These are phyloP conservation scores for Pestalotiopsis sp. DNA, from an alignment of 2,329 filamentous ascomycete species.

Conservation along the genomic window DNA sequence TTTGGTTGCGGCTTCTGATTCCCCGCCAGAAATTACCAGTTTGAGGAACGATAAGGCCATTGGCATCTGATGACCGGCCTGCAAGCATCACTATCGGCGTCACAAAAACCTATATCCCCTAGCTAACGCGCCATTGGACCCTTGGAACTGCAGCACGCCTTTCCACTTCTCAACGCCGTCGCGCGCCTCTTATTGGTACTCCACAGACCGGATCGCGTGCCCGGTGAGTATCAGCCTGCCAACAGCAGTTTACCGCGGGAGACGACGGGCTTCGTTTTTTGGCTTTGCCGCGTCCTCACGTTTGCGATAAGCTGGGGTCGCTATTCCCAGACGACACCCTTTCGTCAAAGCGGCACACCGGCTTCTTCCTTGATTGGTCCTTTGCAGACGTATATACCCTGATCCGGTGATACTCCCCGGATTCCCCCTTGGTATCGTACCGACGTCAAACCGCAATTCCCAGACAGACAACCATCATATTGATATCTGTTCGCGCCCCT, in stretches of 20 bases:
- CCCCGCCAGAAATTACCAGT: conserved; percentile 7
- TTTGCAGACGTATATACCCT: conserved; percentile 11
- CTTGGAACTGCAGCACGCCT: neutral
- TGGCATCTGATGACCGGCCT: neutral
- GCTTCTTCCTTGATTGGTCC: conserved; percentile 15
- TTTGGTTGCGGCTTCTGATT: conserved; percentile 1
- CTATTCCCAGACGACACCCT: conserved; percentile 14
- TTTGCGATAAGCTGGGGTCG: conserved; percentile 17
- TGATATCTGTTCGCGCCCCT: conserved; percentile 12
- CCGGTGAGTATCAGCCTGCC: conserved; percentile 9
- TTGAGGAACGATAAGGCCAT: conserved; percentile 9
- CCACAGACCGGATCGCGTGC: conserved; percentile 4
- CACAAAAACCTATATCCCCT: neutral
- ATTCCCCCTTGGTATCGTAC: conserved; percentile 8
- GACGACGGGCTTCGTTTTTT: conserved; percentile 12
- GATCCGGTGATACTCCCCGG: conserved; percentile 17
- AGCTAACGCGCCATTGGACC: conserved; percentile 6
- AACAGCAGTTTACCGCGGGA: conserved; percentile 16
- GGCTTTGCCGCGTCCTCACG: conserved; percentile 8
- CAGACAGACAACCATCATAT: conserved; percentile 5
- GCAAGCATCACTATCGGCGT: conserved; percentile 7
- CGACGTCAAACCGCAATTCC: conserved; percentile 8
- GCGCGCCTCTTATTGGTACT: conserved; percentile 10
- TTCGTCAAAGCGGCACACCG: conserved; percentile 16
- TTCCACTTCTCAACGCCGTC: neutral